Percentiles rank a stretch among this genome's conserved stretches.
phyloP scores from a whole-genome alignment of 495 filamentous ascomycete genomes.

The Daldinia caldariorum region DNA sequence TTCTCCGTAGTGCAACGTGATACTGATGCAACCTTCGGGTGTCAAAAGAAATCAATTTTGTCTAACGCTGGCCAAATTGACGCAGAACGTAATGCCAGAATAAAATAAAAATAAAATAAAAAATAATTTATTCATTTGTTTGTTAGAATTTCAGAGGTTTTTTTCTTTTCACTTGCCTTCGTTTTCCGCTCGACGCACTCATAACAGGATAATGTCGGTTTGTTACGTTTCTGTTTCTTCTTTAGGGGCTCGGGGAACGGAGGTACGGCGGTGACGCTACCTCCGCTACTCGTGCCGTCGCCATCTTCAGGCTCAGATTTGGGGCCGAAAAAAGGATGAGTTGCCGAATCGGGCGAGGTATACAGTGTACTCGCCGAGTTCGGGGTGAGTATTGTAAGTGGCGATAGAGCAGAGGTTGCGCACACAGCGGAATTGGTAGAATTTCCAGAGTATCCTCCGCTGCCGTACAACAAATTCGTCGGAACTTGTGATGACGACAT shows the following conservation, averaged over 20 bases:
- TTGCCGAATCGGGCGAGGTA: constrained; percentile 50
- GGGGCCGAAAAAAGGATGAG: constrained; percentile 40
- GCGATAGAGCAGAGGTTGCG: constrained; percentile 36
- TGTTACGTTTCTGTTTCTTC: constrained; percentile 79
- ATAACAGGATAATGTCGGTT: constrained; percentile 75
- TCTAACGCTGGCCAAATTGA: constrained; percentile 29
- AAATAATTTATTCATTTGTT: not conserved
- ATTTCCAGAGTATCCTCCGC: constrained; percentile 41
- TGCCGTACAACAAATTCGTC: constrained; percentile 49
- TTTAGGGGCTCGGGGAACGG: constrained; percentile 50
- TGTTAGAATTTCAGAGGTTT: not conserved
- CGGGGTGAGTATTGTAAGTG: constrained; percentile 46
- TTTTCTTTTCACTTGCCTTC: constrained; percentile 59
- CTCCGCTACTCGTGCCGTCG: constrained; percentile 39
- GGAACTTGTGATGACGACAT: constrained; percentile 49
- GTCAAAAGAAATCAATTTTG: constrained; percentile 13
- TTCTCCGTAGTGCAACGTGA: constrained; percentile 52
- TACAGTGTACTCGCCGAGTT: constrained; percentile 53
- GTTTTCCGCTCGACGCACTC: constrained; percentile 79
- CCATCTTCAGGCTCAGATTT: constrained; percentile 50
- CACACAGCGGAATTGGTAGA: constrained; percentile 22
- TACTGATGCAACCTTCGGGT: constrained; percentile 43
- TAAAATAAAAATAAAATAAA: too few relatives aligned
- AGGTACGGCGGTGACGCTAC: constrained; percentile 46
- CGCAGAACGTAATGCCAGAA: constrained; percentile 14